Evolutionary conservation across 768 basidiomycete genomes (phyloP).

Genomic region (Chalciporus piperatus): DNA sequence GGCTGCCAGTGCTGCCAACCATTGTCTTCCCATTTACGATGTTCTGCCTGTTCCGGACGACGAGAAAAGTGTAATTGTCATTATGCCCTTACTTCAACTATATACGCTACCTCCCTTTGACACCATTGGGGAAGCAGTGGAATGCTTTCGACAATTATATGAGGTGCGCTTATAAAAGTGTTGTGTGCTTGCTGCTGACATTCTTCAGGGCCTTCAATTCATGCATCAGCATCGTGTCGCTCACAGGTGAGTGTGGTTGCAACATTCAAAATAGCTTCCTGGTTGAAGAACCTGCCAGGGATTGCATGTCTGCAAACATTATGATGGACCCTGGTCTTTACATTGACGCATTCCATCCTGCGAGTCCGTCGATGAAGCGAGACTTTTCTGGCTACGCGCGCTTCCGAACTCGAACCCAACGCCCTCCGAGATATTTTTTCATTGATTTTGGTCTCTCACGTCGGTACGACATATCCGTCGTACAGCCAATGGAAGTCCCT

Average conservation of each 20-base stretch:
- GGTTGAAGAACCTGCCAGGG: conserved; percentile 17
- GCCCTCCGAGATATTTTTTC: conserved; percentile 11
- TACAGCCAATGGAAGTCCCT: conserved; percentile 23
- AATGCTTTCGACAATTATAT: conserved; percentile 32
- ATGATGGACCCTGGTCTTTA: conserved; percentile 33
- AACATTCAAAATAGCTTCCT: neutral
- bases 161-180: conserved; percentile 17
- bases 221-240: conserved; percentile 22
- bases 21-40: conserved; percentile 35
- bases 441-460: conserved; percentile 34
- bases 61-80: conserved; percentile 12
- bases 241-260: conserved; percentile 8
- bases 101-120: conserved; percentile 25
- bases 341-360: conserved; percentile 30
- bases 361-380: conserved; percentile 5
- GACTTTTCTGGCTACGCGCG: conserved; percentile 22
- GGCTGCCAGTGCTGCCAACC: conserved; percentile 20
- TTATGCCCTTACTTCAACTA: conserved; percentile 37
- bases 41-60: conserved; percentile 11
- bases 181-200: neutral
- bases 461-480: conserved; percentile 22
- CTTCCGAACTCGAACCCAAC: conserved; percentile 17
- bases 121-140: conserved; percentile 15
- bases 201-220: conserved; percentile 21
- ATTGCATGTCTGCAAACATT: conserved; percentile 31